Conservation (phyloP, 768 basidiomycete genomes). For the Rhodosporidiobolus sp. region DNA sequence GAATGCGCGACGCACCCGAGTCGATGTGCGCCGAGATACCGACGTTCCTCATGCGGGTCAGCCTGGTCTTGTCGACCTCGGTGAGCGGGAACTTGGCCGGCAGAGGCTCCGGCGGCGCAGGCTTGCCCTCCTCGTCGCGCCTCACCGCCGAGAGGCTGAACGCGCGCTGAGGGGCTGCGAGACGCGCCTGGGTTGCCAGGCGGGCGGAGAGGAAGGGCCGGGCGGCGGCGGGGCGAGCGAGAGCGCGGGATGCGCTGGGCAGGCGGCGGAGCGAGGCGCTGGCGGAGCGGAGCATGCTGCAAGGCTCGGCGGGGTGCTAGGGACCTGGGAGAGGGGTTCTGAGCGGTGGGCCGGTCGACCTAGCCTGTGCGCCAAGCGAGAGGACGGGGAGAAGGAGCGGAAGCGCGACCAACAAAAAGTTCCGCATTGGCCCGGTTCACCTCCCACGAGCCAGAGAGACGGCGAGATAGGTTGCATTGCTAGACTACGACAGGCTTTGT, state of each 20-base stretch:
- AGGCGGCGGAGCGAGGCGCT: constrained; percentile 2
- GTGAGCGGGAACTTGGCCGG: constrained; percentile 28
- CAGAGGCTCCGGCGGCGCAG: constrained; percentile 26
- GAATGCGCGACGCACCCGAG: constrained; percentile 10
- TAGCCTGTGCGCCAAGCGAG: neutral
- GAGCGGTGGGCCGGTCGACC: neutral
- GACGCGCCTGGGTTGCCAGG: neutral
- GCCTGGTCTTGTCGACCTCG: constrained; percentile 58
- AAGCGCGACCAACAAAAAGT: neutral
- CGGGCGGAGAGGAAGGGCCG: neutral
- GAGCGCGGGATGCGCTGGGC: neutral
- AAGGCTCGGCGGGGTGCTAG: neutral
- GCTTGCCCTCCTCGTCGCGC: constrained; percentile 26
- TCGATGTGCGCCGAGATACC: constrained; percentile 91
- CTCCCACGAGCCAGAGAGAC: no score
- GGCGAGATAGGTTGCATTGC: no score
- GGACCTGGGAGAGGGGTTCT: neutral
- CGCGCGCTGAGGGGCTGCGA: neutral
- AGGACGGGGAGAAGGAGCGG: constrained; percentile 5
- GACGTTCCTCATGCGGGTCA: constrained; percentile 83
- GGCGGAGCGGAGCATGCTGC: constrained; percentile 23
- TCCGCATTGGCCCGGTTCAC: neutral
- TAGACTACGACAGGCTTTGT: no score
- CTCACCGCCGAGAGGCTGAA: constrained; percentile 7
- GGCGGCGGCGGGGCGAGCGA: neutral